Evolutionary conservation across 306 rosid species (phyloP), one percentile per base, ranked within the genome.

Genomic region (Lathyrus aphaca): DNA sequence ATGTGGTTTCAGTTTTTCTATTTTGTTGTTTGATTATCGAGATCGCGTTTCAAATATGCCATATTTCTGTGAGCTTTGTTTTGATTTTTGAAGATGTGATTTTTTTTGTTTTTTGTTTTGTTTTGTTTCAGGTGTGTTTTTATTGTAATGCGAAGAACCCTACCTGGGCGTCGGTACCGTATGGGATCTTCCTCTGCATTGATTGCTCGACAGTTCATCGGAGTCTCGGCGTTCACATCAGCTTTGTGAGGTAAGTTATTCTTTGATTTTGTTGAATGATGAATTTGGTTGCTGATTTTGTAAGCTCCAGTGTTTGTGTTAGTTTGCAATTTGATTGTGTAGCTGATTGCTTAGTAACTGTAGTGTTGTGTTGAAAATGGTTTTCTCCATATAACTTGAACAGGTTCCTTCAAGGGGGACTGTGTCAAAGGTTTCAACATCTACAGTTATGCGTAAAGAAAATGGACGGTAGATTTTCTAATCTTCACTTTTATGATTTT

Each of bases 191-290:
- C 71, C 94, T 91, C 39, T 91, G 94, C 82, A 91, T 91, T 66
- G 97, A 91, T 78, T 91, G 96, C 79, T 91, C 96, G 2, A 85
- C 97, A 46, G 85, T 48, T 67, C 97, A 91, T 79, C 94, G 96
- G 49, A 89, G 86, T 53, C 96, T 89, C 17, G 94, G 96, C 6
- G 94, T 91, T 27, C 97, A 91, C 48, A 80, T 89, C 76, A 91
- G 96, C 85, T 89, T 91, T 64, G 91, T 91, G 66, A 87, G 97
- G 97, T 80, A 61, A 49, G 73, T 63, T 57, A 1, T 17, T 19
- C 63, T 25, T 45, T 64, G 21, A 17, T 54, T 55, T 44, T 44
- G 27, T 59, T 17, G 5, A 27, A 54, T 74, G 21, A 13, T 55
- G 23, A 40, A 17, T 27, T n/a, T 27, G 35, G 4, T 51, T 57